These are phyloP conservation scores for Auricularia sp. DNA, from an alignment of 768 basidiomycete genomes.

Conservation along the genomic window DNA sequence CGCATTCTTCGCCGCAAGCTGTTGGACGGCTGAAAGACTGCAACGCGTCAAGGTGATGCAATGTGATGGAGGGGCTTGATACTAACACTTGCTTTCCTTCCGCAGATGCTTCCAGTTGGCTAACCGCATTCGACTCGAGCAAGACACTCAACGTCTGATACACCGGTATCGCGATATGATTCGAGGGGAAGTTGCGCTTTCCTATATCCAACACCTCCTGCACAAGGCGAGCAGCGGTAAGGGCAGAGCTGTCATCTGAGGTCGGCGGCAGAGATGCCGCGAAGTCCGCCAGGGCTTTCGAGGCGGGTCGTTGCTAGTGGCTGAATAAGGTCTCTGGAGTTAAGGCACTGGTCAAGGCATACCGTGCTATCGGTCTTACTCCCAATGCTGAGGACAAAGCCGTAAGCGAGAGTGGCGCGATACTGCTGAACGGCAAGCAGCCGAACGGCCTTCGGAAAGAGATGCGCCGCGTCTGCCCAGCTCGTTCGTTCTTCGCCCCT, in stretches of 20 bases:
- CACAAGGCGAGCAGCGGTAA: constrained; percentile 43
- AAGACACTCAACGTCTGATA: constrained; percentile 67
- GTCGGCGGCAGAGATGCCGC: constrained; percentile 41
- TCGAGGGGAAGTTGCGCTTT: constrained; percentile 45
- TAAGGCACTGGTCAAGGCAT: constrained; percentile 22
- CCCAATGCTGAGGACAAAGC: constrained; percentile 69
- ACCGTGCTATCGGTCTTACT: constrained; percentile 83
- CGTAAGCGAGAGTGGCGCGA: constrained; percentile 51
- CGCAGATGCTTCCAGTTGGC: constrained; percentile 34
- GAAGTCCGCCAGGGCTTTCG: constrained; percentile 51
- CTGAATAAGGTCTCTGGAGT: constrained; percentile 10
- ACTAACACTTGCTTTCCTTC: constrained; percentile 46
- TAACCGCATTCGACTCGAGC: constrained; percentile 57
- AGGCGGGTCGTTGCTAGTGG: constrained; percentile 57
- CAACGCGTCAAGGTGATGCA: constrained; percentile 6
- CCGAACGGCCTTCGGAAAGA: constrained; percentile 64
- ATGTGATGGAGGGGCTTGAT: constrained; percentile 7
- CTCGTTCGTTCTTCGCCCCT: constrained; percentile 24
- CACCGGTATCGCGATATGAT: constrained; percentile 72
- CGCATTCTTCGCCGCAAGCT: constrained; percentile 52
- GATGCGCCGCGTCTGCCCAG: constrained; percentile 67
- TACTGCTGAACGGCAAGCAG: constrained; percentile 56
- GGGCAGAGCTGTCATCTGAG: constrained; percentile 22
- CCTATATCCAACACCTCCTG: constrained; percentile 49
- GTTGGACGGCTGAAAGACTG: constrained; percentile 47